Evolutionary conservation across 2,329 filamentous ascomycete genomes (phyloP).

Genomic region (Penicillium sumatraense): DNA sequence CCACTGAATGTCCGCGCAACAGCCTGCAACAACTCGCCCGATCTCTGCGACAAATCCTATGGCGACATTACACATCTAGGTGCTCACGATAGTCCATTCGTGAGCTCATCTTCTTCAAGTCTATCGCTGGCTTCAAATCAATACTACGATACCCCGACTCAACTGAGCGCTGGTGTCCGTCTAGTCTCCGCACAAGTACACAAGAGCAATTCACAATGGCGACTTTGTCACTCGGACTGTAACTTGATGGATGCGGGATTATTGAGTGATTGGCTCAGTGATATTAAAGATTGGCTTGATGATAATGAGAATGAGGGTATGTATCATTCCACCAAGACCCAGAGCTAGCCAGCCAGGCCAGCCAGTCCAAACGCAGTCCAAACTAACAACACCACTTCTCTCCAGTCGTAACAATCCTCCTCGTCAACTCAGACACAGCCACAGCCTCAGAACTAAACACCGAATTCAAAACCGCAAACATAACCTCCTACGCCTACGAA

Average conservation of each 20-base stretch:
- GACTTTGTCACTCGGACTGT: slow-evolving; percentile 74
- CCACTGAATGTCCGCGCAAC: slow-evolving; percentile 38
- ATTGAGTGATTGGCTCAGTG: slow-evolving; percentile 65
- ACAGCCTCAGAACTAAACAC: slow-evolving; percentile 59
- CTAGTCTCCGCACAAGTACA: slow-evolving; percentile 76
- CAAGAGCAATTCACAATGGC: slow-evolving; percentile 60
- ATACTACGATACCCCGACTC: slow-evolving; percentile 69
- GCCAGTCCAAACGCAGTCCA: background rate
- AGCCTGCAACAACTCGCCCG: slow-evolving; percentile 81
- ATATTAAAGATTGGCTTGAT: slow-evolving; percentile 72
- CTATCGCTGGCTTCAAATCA: slow-evolving; percentile 73
- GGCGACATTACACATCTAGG: slow-evolving; percentile 78
- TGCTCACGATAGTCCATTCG: slow-evolving; percentile 74
- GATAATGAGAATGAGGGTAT: slow-evolving; percentile 66
- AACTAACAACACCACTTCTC: background rate
- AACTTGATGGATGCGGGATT: slow-evolving; percentile 70
- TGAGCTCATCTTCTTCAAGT: slow-evolving; percentile 65
- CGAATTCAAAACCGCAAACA: slow-evolving; percentile 62
- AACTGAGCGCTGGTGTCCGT: slow-evolving; percentile 72
- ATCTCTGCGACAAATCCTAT: slow-evolving; percentile 72
- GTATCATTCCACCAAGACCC: background rate
- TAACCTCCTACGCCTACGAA: slow-evolving; percentile 65
- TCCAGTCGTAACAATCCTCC: slow-evolving; percentile 70
- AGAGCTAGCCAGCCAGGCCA: background rate
- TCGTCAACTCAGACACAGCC: slow-evolving; percentile 71